Conservation (phyloP, 331 rosid species). For the Quercus lobata region DNA sequence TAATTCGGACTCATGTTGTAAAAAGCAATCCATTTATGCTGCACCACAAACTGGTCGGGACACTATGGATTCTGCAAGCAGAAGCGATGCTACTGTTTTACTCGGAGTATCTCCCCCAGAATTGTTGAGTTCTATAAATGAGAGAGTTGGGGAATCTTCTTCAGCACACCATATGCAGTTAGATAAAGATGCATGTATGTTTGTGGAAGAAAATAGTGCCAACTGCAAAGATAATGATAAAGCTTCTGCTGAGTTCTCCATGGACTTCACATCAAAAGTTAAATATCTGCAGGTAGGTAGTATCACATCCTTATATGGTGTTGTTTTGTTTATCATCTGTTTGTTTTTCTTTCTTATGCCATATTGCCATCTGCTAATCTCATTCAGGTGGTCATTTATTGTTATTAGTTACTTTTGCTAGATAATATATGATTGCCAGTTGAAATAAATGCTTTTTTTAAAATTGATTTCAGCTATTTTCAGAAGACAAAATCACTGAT, state of each 20-base stretch:
- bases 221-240: slow-evolving; percentile 20
- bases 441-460: slow-evolving; percentile 16
- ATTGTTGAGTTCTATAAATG: slow-evolving; percentile 12
- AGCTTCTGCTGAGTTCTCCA: neutral
- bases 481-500: slow-evolving; percentile 38
- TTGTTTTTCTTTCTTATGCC: slow-evolving; percentile 5
- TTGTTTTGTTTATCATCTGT: neutral
- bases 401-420: slow-evolving; percentile 1
- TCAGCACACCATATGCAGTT: slow-evolving; percentile 22
- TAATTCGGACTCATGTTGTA: slow-evolving; percentile 37
- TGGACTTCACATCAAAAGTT: neutral
- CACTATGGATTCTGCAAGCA: slow-evolving; percentile 38
- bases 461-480: slow-evolving; percentile 38
- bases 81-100: slow-evolving; percentile 30
- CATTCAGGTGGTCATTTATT: slow-evolving; percentile 2
- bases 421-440: slow-evolving; percentile 4
- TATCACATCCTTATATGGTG: slow-evolving; percentile 1
- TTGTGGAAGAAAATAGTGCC: slow-evolving; percentile 5
- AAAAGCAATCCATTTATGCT: slow-evolving; percentile 24
- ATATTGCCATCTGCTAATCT: neutral
- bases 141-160: slow-evolving; percentile 13
- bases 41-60: slow-evolving; percentile 14
- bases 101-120: slow-evolving; percentile 33
- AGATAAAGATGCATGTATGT: slow-evolving; percentile 6
- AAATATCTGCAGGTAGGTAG: slow-evolving; percentile 16